Conservation (phyloP, 2,329 filamentous ascomycete species). For the Cordyceps cateniannulata region DNA sequence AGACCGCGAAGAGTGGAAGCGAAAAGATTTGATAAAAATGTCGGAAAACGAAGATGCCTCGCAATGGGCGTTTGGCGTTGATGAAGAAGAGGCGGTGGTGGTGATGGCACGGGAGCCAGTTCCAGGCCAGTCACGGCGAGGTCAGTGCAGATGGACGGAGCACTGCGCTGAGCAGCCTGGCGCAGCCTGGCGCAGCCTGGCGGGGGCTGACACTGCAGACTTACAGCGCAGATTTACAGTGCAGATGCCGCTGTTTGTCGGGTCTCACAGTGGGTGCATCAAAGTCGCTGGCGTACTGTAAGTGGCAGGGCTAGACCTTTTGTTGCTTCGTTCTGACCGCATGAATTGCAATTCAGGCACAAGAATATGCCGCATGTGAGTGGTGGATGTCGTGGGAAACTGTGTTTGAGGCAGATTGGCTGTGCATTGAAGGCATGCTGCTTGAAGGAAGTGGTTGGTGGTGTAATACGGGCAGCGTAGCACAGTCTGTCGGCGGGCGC, state of each 20-base stretch:
- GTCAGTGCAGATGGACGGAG: background rate
- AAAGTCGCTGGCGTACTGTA: background rate
- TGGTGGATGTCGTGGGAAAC: background rate
- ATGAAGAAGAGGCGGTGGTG: background rate
- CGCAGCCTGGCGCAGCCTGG: background rate
- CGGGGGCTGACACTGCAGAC: background rate
- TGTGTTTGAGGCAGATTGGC: background rate
- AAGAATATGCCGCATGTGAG: background rate
- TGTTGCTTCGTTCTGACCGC: background rate
- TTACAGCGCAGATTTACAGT: background rate
- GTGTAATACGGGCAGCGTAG: background rate
- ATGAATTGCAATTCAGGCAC: background rate
- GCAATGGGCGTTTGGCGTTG: background rate
- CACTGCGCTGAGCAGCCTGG: background rate
- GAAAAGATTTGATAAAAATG: background rate
- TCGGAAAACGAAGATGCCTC: background rate
- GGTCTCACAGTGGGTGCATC: background rate
- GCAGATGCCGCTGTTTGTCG: background rate
- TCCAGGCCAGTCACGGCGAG: background rate
- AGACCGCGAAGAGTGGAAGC: background rate
- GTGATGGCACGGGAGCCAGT: background rate
- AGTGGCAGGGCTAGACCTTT: background rate
- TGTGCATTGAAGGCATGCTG: background rate
- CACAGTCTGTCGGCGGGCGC: background rate
- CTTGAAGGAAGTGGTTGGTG: background rate